Evolutionary conservation across 306 rosid species (phyloP), one percentile per base, ranked within the genome.

Genomic region (Castanospermum australe): DNA sequence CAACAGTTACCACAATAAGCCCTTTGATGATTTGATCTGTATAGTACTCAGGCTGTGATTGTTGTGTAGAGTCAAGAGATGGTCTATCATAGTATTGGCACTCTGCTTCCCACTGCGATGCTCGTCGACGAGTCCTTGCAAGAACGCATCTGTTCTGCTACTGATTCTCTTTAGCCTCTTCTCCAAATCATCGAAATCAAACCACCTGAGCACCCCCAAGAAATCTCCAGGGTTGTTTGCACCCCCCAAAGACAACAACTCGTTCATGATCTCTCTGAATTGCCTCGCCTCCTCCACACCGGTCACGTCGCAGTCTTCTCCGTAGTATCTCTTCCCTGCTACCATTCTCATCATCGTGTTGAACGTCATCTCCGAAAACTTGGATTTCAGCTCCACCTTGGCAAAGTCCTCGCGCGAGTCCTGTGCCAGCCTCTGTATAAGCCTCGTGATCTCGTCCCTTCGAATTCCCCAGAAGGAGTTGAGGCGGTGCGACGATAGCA

Each of bases 321-420:
- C 82, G 13, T 78, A 78, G 48, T 25, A 78, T 6, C 82, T 55
- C 36, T 78, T 78, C 1, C 0, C 48, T 30, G 1, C 86, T 83
- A 42, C 78, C 88, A 86, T 88, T 15, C 72, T 86, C 88, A 83
- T 81, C 11, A 79, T 63, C 51, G 69, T 78, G 81, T 88, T 88
- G 15, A 78, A 88, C 6, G 87, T 68, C 38, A 88, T 20, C 39
- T 74, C 79, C 0, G 76, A 15, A 30, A 88, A 45, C 65, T 21
- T 55, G 0, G 86, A 30, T 65, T 52, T 60, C 39, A 85, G 15
- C 39, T 81, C 79, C 32, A 88, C 89, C 21, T 70, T 69, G 4
- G 72, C 52, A 10, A 68, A 83, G 6, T 15, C 56, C 1, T 24
- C 4, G 6, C 2, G 0, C 0, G 86, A 79, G 30, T 59, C 65